These are phyloP conservation scores for Albatrellus sp. DNA, from an alignment of 1,284 basidiomycete species.

Conservation along the genomic window DNA sequence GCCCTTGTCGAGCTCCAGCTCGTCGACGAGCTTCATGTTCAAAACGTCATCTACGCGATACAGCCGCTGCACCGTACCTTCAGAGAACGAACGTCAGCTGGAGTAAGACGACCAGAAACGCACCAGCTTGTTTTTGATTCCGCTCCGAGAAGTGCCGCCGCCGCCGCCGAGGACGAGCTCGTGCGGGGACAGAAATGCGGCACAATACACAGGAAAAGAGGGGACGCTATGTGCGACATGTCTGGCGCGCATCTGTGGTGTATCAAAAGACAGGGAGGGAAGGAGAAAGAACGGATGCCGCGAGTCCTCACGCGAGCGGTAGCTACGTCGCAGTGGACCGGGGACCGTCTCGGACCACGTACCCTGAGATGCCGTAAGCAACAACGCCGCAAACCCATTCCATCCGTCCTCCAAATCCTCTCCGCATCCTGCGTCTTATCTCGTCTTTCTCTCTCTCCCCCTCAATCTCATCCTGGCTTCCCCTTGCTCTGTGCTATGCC, in stretches of 20 bases:
- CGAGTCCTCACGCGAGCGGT: too few species aligned
- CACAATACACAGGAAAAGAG: conserved; percentile 79
- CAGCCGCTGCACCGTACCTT: conserved; percentile 38
- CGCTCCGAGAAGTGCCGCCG: conserved; percentile 69
- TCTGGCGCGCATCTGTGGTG: conserved; percentile 64
- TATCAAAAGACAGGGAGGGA: neutral
- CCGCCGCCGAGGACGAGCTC: conserved; percentile 84
- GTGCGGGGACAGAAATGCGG: conserved; percentile 65
- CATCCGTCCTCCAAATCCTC: too few species aligned
- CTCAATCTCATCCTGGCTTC: neutral
- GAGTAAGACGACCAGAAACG: conserved; percentile 18
- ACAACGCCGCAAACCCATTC: conserved; percentile 4
- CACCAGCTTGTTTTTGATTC: conserved; percentile 89
- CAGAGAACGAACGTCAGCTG: conserved; percentile 1
- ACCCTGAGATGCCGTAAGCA: too few species aligned
- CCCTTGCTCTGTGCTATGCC: neutral
- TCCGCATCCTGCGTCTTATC: too few species aligned
- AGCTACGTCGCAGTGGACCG: too few species aligned
- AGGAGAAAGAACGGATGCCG: neutral
- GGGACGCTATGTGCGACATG: conserved; percentile 69
- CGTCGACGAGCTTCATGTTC: conserved; percentile 46
- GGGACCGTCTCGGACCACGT: too few species aligned
- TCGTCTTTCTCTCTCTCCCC: neutral
- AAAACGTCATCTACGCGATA: conserved; percentile 53
- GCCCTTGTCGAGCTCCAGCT: conserved; percentile 64